Percentiles rank a stretch among this genome's conserved stretches.
Evolutionary conservation across 2,329 filamentous ascomycete genomes (phyloP).

Genomic region (Pyrenophora seminiperda): DNA sequence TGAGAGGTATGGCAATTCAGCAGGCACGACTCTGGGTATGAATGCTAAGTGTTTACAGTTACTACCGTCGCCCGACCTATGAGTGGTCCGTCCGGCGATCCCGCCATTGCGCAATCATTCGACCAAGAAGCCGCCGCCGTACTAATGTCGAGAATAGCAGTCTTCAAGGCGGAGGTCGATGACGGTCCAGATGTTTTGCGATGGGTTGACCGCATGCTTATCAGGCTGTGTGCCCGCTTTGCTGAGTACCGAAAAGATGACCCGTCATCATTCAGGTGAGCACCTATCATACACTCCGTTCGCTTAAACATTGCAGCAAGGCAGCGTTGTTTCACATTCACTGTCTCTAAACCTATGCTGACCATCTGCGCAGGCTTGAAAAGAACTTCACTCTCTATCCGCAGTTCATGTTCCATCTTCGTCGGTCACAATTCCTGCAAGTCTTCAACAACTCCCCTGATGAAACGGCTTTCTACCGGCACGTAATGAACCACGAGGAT

Average conservation of each 20-base stretch:
- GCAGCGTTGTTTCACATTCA: background rate
- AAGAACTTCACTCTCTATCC: slow-evolving; percentile 99
- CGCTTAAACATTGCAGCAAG: background rate
- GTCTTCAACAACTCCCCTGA: slow-evolving; percentile 99
- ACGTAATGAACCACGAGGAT: slow-evolving; percentile 96
- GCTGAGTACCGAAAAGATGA: slow-evolving; percentile 98
- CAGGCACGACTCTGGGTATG: background rate
- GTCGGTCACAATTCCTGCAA: slow-evolving; percentile 95
- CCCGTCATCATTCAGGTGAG: slow-evolving; percentile 83
- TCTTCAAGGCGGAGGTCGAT: slow-evolving; percentile 98
- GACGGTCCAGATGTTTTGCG: slow-evolving; percentile 97
- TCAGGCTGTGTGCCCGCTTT: slow-evolving; percentile 92
- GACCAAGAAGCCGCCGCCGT: slow-evolving; percentile 98
- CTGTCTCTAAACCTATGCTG: background rate
- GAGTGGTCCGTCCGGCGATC: slow-evolving; percentile 91
- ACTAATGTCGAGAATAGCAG: slow-evolving; percentile 97
- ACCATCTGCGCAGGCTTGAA: slow-evolving; percentile 62
- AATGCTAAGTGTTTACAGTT: slow-evolving; percentile 55
- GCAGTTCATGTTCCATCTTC: slow-evolving; percentile 99
- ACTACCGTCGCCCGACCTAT: slow-evolving; percentile 91
- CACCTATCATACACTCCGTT: slow-evolving; percentile 3
- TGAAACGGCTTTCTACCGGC: slow-evolving; percentile 98
- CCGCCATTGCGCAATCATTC: slow-evolving; percentile 93
- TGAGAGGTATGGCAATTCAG: slow-evolving; percentile 58
- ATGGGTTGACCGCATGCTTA: slow-evolving; percentile 99